Evolutionary conservation across 2,329 filamentous ascomycete genomes (phyloP), one percentile per base, ranked within the genome.

Genomic region (Xylariaceae sp.): DNA sequence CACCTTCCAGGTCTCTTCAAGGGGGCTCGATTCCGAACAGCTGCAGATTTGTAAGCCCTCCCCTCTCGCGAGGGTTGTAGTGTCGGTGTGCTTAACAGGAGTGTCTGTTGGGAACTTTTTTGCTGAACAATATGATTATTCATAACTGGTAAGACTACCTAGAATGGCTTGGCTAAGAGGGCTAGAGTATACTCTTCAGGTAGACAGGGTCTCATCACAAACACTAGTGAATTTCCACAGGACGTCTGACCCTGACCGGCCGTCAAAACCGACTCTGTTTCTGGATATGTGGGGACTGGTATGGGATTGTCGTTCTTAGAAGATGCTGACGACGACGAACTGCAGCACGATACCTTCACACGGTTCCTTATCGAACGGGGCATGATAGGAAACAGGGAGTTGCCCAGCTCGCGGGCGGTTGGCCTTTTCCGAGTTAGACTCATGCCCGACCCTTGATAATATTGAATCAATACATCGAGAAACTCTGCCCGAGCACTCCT

Each of bases 381-480:
- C 36, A 12, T 17, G 34, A 8, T 41, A 48, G 46, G 36, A 31
- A 34, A 40, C 41, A 47, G 34, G 47, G 47, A 52, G 43, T 31
- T 11, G 50, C 21, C 29, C 23, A 39, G 33, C 21, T 46, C 56
- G 34, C 53, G 50, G 37, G 29, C 40, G 49, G 33, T 52, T 53
- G 39, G 29, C 57, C 54, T 19, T 53, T 53, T 61, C 50, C 31
- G 53, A 17, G 16, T 53, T 54, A 53, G 54, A 33, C 51, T 53
- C 47, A 52, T 58, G 47, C 44, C 29, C 29, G 36, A 56, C 45
- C 63, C 63, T 61, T 60, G 60, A 52, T 49, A 61, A 58, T 62
- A 62, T 64, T 56, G 58, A 56, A 33, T 60, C 51, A 53, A 60
- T 51, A 53, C 28, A 53, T 45, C 41, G 34, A 50, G 40, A 53